Evolutionary conservation across 495 filamentous ascomycete genomes (phyloP).

Genomic region (Lentithecium fluviatile): DNA sequence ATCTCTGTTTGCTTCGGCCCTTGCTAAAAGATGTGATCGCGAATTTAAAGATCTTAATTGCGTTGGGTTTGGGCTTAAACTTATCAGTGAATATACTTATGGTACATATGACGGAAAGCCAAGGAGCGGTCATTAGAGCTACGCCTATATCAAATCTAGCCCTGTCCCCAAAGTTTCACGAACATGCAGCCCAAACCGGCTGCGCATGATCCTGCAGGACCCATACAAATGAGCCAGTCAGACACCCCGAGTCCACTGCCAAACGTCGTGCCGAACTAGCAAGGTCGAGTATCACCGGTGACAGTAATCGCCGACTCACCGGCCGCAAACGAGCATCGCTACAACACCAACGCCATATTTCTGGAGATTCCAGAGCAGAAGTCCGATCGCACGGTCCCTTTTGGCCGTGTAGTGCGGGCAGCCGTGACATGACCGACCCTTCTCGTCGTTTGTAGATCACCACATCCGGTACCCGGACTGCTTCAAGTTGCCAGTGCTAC

Average conservation of each 20-base stretch:
- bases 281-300: conserved; percentile 1
- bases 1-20: background rate
- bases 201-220: conserved; percentile 12
- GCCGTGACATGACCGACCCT: background rate
- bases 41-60: too few relatives aligned
- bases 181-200: too few relatives aligned
- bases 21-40: too few relatives aligned
- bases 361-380: background rate
- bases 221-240: conserved; percentile 6
- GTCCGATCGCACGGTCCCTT: conserved; percentile 7
- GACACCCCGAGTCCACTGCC: background rate
- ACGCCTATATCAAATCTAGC: conserved; percentile 13
- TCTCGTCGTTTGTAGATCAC: conserved; percentile 5
- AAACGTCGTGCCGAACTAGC: conserved; percentile 1
- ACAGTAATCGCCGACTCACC: conserved; percentile 17
- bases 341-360: background rate
- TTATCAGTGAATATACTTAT: too few relatives aligned
- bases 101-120: background rate
- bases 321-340: background rate
- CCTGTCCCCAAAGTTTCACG: conserved; percentile 1
- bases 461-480: background rate
- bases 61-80: too few relatives aligned
- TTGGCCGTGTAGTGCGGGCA: conserved; percentile 22
- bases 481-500: background rate
- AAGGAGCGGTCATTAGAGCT: background rate